Conservation (phyloP, 805 yeast species). For the Pichia heedii region DNA sequence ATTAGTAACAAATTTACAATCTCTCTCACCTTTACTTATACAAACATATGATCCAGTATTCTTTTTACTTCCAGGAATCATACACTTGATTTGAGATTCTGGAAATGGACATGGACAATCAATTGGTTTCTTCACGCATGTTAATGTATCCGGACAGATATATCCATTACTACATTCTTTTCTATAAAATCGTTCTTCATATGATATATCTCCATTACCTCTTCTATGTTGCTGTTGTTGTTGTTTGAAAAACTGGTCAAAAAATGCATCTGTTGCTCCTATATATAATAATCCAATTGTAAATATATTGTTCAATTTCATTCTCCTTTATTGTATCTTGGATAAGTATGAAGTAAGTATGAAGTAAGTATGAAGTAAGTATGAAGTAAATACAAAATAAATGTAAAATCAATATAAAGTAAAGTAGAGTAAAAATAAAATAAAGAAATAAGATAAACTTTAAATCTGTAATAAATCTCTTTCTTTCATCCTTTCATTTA, state of each 20-base stretch:
- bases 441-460: too few relatives aligned
- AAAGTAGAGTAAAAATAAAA: too few relatives aligned
- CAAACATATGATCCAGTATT: conserved; percentile 43
- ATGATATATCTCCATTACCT: not conserved
- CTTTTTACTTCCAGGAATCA: conserved; percentile 31
- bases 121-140: conserved; percentile 58
- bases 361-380: too few relatives aligned
- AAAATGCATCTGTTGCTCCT: conserved; percentile 13
- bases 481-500: too few relatives aligned
- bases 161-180: conserved; percentile 30
- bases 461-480: too few relatives aligned
- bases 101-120: conserved; percentile 93
- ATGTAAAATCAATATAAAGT: too few relatives aligned
- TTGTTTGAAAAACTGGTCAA: conserved; percentile 18
- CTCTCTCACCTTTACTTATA: conserved; percentile 70
- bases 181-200: not conserved
- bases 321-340: too few relatives aligned
- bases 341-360: too few relatives aligned
- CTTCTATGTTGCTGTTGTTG: conserved; percentile 15
- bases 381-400: too few relatives aligned
- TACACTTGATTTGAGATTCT: conserved; percentile 73
- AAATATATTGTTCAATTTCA: too few relatives aligned
- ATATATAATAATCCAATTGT: too few relatives aligned
- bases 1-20: conserved; percentile 77
- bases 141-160: conserved; percentile 74